phyloP scores from a whole-genome alignment of 495 filamentous ascomycete genomes.

The Chaetomium cochliodes region DNA sequence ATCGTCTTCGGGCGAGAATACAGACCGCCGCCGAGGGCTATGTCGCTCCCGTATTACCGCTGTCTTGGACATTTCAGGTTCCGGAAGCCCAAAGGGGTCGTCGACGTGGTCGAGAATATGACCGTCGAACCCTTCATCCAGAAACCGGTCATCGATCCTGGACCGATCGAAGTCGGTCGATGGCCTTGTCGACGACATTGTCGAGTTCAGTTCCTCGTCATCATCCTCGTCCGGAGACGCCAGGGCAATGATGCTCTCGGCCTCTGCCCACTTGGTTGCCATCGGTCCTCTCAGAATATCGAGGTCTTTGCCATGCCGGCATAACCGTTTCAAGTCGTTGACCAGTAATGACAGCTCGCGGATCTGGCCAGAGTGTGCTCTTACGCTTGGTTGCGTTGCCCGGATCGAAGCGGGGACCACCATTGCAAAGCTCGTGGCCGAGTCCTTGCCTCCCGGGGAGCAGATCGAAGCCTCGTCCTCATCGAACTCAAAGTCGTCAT shows the following conservation, averaged over 20 bases:
- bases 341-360: conserved; percentile 80
- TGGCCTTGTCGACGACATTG: conserved; percentile 29
- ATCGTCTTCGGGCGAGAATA: conserved; percentile 62
- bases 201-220: conserved; percentile 33
- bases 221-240: conserved; percentile 79
- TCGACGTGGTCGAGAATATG: conserved; percentile 35
- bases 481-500: conserved; percentile 78
- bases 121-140: conserved; percentile 57
- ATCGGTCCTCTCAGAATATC: conserved; percentile 62
- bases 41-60: conserved; percentile 46
- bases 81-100: conserved; percentile 39
- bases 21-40: conserved; percentile 50
- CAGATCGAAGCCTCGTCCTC: conserved; percentile 46
- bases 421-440: conserved; percentile 57
- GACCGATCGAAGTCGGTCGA: conserved; percentile 34
- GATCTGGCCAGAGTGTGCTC: conserved; percentile 82
- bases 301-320: conserved; percentile 70
- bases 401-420: conserved; percentile 78
- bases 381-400: conserved; percentile 79
- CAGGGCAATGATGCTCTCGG: conserved; percentile 81
- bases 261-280: conserved; percentile 74
- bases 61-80: conserved; percentile 42
- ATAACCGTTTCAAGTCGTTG: conserved; percentile 61
- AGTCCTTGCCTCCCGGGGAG: conserved; percentile 40
- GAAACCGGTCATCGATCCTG: conserved; percentile 52